Base-by-base conservation (phyloP, 2,329 filamentous ascomycete genomes). In the Coniochaeta sp. region DNA sequence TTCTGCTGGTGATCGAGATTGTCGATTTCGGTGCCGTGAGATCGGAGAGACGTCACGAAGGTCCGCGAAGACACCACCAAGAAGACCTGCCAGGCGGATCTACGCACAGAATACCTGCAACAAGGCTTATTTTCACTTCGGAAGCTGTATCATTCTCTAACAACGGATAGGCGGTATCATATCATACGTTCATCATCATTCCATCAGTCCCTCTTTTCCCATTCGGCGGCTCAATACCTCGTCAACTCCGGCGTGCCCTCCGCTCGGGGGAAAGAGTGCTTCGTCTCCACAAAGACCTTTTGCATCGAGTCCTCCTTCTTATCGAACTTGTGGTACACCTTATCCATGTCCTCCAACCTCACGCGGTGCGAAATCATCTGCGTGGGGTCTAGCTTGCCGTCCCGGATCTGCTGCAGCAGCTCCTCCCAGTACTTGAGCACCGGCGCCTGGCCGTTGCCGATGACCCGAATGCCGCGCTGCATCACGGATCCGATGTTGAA, bases 341-440 rank as follows among this genome's bases (percentile, higher is more conserved):
- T 82, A 60, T 84, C 86, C 61, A 89, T 80, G 66, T 93, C 89
- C 63, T 93, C 89, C 3, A 96, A 79, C 33, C 82, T 80, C 58
- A 91, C 84, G 14, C 91, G 86, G 72, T 96, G 91, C 8, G 87
- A 89, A 1, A 96, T 78, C 90, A 96, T 96, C 70, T 89, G 86
- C 38, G 88, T 73, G 0, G 90, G 89, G 62, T 96, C 86, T 47
- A 96, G 84, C 64, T 87, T 80, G 34, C 86, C 85, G 24, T 78
- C 79, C 67, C 87, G 81, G 63, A 96, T 89, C 73, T 78, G 76
- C 63, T 82, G 75, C 54, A 95, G 78, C n/a, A 96, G 78, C 3
- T 89, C 82, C 26, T 91, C 80, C 91, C 90, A 96, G 76, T 96
- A 95, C 68, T 87, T 84, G 67, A 93, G 90, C 0, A 96, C 90